Percentiles rank a stretch among this genome's conserved stretches.
These are phyloP conservation scores for Sarocladium strictum DNA, from an alignment of 2,329 filamentous ascomycete genomes.

Conservation along the genomic window DNA sequence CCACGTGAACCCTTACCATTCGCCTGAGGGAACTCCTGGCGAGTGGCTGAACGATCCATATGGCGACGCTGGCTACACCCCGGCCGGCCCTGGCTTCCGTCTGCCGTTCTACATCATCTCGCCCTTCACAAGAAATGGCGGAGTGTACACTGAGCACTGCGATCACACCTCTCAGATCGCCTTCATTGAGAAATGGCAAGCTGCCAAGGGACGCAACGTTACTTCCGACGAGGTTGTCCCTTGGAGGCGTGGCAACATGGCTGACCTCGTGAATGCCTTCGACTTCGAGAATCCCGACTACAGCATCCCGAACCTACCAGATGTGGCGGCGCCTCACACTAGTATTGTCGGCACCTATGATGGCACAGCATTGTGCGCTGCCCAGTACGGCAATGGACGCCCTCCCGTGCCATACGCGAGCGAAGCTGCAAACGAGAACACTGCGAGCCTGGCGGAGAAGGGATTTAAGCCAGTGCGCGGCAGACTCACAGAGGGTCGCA, in stretches of 20 bases:
- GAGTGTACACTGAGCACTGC: slow-evolving; percentile 47
- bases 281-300: slow-evolving; percentile 45
- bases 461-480: slow-evolving; percentile 49
- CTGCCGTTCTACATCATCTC: slow-evolving; percentile 51
- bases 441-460: slow-evolving; percentile 38
- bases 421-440: slow-evolving; percentile 26
- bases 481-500: slow-evolving; percentile 47
- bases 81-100: slow-evolving; percentile 33
- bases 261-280: slow-evolving; percentile 29
- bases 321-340: slow-evolving; percentile 34
- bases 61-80: slow-evolving; percentile 29
- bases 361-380: slow-evolving; percentile 37
- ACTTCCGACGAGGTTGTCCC: slow-evolving; percentile 21
- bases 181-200: slow-evolving; percentile 44
- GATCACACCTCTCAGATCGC: slow-evolving; percentile 51
- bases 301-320: slow-evolving; percentile 39
- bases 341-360: slow-evolving; percentile 36
- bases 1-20: slow-evolving; percentile 45
- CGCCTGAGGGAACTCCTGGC: slow-evolving; percentile 40
- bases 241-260: slow-evolving; percentile 27
- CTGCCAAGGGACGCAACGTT: slow-evolving; percentile 32
- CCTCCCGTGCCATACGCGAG: slow-evolving; percentile 43
- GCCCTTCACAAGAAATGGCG: slow-evolving; percentile 46
- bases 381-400: slow-evolving; percentile 26
- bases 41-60: slow-evolving; percentile 45